A percentile compares a stretch with the other conserved stretches of the same genome.
phyloP scores from a whole-genome alignment of 768 basidiomycete species.

The Pisolithus tinctorius region DNA sequence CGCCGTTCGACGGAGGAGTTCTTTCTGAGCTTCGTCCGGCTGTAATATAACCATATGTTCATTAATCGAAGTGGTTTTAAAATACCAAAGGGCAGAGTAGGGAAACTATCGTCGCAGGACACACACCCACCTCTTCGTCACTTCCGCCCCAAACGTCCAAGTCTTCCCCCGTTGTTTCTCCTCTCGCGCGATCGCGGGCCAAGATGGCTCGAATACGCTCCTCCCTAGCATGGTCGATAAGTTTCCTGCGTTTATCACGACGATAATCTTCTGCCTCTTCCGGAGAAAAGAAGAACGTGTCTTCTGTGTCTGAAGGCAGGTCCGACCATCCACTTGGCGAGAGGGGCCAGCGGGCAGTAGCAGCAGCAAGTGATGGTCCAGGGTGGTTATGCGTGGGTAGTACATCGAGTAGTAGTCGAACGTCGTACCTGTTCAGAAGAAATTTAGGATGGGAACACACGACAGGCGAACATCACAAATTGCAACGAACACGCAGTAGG shows the following conservation, averaged over 20 bases:
- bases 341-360: conserved; percentile 12
- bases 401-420: conserved; percentile 63
- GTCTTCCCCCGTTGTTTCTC: conserved; percentile 31
- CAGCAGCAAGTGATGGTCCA: neutral
- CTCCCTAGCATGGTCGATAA: conserved; percentile 54
- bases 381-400: conserved; percentile 20
- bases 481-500: neutral
- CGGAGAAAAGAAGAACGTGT: conserved; percentile 72
- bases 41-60: conserved; percentile 14
- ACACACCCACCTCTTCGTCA: conserved; percentile 55
- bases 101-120: neutral
- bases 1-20: conserved; percentile 74
- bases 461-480: neutral
- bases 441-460: neutral
- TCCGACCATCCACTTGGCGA: conserved; percentile 75
- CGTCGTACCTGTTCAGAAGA: conserved; percentile 58
- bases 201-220: conserved; percentile 57
- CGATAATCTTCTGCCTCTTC: conserved; percentile 61
- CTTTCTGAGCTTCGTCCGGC: conserved; percentile 54
- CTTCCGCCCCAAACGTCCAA: conserved; percentile 58
- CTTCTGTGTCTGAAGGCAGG: conserved; percentile 79
- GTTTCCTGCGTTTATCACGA: conserved; percentile 57
- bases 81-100: neutral
- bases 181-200: conserved; percentile 25
- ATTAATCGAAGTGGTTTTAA: no score